phyloP scores from a whole-genome alignment of 1,139 yeast species.

The Yamadazyma spencermartinsiae region DNA sequence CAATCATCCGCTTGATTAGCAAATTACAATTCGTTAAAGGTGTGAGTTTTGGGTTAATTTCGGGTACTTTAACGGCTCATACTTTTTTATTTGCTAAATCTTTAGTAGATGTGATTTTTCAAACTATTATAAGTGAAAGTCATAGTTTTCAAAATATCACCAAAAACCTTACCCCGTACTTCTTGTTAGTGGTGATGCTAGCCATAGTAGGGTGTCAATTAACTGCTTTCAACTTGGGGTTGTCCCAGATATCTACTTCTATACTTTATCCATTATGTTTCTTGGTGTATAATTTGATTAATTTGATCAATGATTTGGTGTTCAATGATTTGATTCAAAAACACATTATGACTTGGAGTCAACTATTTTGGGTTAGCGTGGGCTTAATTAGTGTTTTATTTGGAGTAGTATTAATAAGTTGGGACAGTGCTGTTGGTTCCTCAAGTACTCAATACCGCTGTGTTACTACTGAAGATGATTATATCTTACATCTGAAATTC shows the following conservation, averaged over 20 bases:
- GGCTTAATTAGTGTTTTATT: conserved; percentile 41
- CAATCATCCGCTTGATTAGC: conserved; percentile 15
- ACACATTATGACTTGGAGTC: conserved; percentile 30
- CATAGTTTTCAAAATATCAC: conserved; percentile 23
- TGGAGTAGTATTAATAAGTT: conserved; percentile 45
- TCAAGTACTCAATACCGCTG: neutral
- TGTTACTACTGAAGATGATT: conserved; percentile 18
- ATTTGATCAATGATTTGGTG: conserved; percentile 71
- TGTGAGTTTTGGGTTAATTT: conserved; percentile 61
- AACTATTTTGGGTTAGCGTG: conserved; percentile 35
- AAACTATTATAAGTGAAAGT: conserved; percentile 38
- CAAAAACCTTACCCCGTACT: conserved; percentile 36
- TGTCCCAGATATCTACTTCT: conserved; percentile 72
- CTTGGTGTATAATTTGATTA: conserved; percentile 75
- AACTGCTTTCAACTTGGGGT: conserved; percentile 71
- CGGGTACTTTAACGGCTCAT: conserved; percentile 84
- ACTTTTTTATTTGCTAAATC: conserved; percentile 84
- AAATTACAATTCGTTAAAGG: conserved; percentile 46
- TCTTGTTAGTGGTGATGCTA: conserved; percentile 61
- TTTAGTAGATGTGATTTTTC: conserved; percentile 66
- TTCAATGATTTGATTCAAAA: conserved; percentile 39
- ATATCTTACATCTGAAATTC: conserved; percentile 21
- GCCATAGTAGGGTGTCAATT: conserved; percentile 72
- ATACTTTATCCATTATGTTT: conserved; percentile 83
- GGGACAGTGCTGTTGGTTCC: conserved; percentile 41